Conservation (phyloP, 257 asterid genomes). For the Petrea volubilis region DNA sequence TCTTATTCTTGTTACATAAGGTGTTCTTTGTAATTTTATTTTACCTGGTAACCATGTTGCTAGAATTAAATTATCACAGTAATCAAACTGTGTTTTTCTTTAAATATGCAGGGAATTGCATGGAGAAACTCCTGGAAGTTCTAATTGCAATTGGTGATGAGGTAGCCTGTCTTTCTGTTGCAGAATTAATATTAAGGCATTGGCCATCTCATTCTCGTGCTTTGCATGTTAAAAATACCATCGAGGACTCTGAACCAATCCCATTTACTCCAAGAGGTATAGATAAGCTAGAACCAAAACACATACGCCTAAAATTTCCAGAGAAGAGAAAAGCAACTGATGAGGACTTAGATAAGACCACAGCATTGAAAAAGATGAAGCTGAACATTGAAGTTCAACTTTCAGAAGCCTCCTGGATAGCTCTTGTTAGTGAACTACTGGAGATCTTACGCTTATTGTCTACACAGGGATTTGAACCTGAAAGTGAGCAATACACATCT, state of each 20-base stretch:
- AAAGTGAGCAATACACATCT: conserved; percentile 36
- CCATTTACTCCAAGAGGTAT: conserved; percentile 90
- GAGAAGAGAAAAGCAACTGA: conserved; percentile 73
- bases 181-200: conserved; percentile 76
- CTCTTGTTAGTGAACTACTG: conserved; percentile 66
- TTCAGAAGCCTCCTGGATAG: conserved; percentile 77
- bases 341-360: conserved; percentile 44
- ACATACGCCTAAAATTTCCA: conserved; percentile 71
- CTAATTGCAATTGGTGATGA: conserved; percentile 98
- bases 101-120: conserved; percentile 85
- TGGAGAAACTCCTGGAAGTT: conserved; percentile 98
- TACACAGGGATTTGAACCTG: conserved; percentile 38
- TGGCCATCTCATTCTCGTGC: conserved; percentile 99
- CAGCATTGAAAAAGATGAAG: conserved; percentile 59
- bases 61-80: conserved; percentile 10
- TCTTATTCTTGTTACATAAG: background rate
- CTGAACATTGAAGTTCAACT: conserved; percentile 62
- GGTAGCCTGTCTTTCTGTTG: conserved; percentile 89
- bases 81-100: conserved; percentile 4
- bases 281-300: conserved; percentile 90
- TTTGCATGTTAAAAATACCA: conserved; percentile 80
- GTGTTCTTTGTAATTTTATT: conserved; percentile 21
- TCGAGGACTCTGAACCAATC: conserved; percentile 73
- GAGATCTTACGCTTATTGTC: conserved; percentile 46
- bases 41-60: background rate